phyloP scores from a whole-genome alignment of 768 basidiomycete species.

The Podaxis carcinomalis region DNA sequence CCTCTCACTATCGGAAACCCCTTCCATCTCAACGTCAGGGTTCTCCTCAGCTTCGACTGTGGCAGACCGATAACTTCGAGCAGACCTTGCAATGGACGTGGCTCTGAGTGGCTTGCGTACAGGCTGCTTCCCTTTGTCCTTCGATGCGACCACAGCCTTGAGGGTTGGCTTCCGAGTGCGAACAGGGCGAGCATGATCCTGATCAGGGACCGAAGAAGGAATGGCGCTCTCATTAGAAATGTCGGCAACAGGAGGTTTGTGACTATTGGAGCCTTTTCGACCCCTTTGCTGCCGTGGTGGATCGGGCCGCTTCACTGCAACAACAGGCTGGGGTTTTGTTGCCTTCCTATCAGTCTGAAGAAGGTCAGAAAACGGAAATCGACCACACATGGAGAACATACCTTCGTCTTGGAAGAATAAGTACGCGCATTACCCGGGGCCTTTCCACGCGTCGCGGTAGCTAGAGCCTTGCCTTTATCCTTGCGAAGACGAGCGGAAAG shows the following conservation, averaged over 20 bases:
- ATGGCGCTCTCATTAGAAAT: slow-evolving; percentile 35
- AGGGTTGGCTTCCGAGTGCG: slow-evolving; percentile 1
- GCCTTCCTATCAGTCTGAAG: not conserved
- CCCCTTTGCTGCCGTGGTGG: not conserved
- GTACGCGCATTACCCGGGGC: not conserved
- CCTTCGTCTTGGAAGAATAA: not conserved
- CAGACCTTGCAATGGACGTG: not conserved
- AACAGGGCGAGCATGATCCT: slow-evolving; percentile 27
- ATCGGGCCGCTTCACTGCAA: not conserved
- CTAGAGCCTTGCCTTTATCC: slow-evolving; percentile 8
- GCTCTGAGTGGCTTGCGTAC: not conserved
- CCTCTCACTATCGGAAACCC: not conserved
- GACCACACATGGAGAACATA: not conserved
- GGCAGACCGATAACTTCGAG: slow-evolving; percentile 1
- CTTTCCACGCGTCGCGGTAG: not conserved
- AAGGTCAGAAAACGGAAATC: not conserved
- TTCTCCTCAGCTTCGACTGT: not conserved
- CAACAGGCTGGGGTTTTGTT: not conserved
- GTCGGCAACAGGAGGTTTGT: not conserved
- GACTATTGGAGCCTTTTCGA: not conserved
- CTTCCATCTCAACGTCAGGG: slow-evolving; percentile 14
- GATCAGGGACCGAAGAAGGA: slow-evolving; percentile 59
- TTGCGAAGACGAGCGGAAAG: slow-evolving; percentile 8
- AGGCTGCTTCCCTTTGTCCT: slow-evolving; percentile 4
- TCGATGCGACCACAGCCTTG: not conserved